Percentiles rank a stretch among this genome's conserved stretches.
Conservation (phyloP, 2,329 filamentous ascomycete species). For the Mycosphaerella arachidis region DNA sequence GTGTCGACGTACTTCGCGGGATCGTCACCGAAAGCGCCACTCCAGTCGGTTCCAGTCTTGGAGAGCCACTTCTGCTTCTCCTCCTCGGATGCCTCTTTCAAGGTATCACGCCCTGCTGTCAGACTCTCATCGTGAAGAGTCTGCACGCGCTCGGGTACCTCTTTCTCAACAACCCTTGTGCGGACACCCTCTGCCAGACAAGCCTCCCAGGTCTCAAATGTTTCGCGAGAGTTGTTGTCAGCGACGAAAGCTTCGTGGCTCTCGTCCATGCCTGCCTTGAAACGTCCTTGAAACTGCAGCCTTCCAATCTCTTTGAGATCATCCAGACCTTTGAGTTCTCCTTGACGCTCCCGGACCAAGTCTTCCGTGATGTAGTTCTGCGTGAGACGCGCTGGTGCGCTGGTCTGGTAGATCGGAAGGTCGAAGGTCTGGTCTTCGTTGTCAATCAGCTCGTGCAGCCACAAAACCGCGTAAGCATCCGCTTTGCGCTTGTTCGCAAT, state of each 20-base stretch:
- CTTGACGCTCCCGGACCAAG: conserved; percentile 54
- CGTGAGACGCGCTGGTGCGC: conserved; percentile 68
- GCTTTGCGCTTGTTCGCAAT: conserved; percentile 62
- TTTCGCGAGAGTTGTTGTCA: conserved; percentile 86
- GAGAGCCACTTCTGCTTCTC: conserved; percentile 74
- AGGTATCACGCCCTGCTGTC: conserved; percentile 72
- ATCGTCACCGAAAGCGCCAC: conserved; percentile 76
- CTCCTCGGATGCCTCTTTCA: conserved; percentile 66
- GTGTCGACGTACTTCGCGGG: conserved; percentile 58
- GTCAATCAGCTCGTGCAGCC: conserved; percentile 81
- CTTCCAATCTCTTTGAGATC: conserved; percentile 76
- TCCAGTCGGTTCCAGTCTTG: conserved; percentile 80
- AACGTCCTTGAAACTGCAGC: conserved; percentile 71
- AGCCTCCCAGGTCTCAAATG: conserved; percentile 90
- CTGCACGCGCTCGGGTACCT: conserved; percentile 68
- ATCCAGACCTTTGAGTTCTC: conserved; percentile 63
- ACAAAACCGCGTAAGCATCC: conserved; percentile 73
- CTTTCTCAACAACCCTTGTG: conserved; percentile 61
- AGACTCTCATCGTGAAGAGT: conserved; percentile 78
- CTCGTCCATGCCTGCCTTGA: conserved; percentile 86
- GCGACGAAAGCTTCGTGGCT: conserved; percentile 78
- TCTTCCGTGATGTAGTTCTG: conserved; percentile 89
- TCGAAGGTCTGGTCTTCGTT: conserved; percentile 73
- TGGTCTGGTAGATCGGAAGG: conserved; percentile 85
- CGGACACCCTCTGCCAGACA: conserved; percentile 85